Evolutionary conservation across 176 grass and related monocot species (phyloP).

Genomic region (bread wheat (Triticum aestivum)): IWGSC_CS_RefSeq_v2.1 NC_057814.1:77368025-77368524

Average conservation of each 20-base stretch:
- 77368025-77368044: not conserved
- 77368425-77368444: no score
- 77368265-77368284: not conserved
- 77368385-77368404: no score
- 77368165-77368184: not conserved
- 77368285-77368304: not conserved
- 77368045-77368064: not conserved
- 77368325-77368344: not conserved
- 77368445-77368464: no score
- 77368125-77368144: not conserved
- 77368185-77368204: not conserved
- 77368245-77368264: not conserved
- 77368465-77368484: no score
- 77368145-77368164: not conserved
- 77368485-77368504: no score
- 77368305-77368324: not conserved
- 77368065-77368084: not conserved
- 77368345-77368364: no score
- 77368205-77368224: not conserved
- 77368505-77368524: no score
- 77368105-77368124: not conserved
- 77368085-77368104: not conserved
- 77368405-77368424: no score
- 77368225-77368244: not conserved
- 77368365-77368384: no score